These are phyloP conservation scores for Trichoderma atroviride DNA, from an alignment of 2,329 filamentous ascomycete species.

Conservation along the genomic window DNA sequence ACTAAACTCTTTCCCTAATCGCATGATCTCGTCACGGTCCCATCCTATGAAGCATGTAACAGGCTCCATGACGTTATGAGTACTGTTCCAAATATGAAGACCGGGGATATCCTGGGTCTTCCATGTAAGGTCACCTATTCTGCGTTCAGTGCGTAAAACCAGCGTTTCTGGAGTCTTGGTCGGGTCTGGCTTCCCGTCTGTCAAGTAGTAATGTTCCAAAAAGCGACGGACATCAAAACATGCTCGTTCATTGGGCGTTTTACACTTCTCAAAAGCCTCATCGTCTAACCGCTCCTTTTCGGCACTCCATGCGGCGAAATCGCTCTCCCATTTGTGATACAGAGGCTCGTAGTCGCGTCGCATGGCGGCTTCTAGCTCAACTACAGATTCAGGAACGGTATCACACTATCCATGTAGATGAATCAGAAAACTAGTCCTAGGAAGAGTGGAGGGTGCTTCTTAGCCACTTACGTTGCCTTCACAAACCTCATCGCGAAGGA, in stretches of 20 bases:
- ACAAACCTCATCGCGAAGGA: neutral
- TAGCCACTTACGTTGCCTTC: neutral
- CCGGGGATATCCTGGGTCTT: neutral
- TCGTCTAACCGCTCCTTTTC: constrained; percentile 4
- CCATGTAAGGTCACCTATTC: neutral
- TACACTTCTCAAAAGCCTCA: neutral
- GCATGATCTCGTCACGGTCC: neutral
- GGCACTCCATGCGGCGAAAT: neutral
- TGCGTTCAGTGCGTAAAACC: neutral
- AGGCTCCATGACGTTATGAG: neutral
- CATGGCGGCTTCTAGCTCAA: constrained; percentile 18
- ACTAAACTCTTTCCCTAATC: neutral
- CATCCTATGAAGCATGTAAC: constrained; percentile 1
- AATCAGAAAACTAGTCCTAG: neutral
- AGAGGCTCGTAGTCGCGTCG: constrained; percentile 23
- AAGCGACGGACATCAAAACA: neutral
- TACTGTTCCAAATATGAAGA: neutral
- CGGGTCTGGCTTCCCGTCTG: neutral
- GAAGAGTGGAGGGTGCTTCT: neutral
- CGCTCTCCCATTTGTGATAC: constrained; percentile 4
- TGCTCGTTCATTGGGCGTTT: constrained; percentile 4
- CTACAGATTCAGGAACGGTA: neutral
- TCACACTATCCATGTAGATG: neutral
- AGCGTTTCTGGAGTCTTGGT: neutral
- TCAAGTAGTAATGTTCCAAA: neutral